These are phyloP conservation scores for Clarireedia hainanense DNA, from an alignment of 2,329 filamentous ascomycete species.

Conservation along the genomic window DNA sequence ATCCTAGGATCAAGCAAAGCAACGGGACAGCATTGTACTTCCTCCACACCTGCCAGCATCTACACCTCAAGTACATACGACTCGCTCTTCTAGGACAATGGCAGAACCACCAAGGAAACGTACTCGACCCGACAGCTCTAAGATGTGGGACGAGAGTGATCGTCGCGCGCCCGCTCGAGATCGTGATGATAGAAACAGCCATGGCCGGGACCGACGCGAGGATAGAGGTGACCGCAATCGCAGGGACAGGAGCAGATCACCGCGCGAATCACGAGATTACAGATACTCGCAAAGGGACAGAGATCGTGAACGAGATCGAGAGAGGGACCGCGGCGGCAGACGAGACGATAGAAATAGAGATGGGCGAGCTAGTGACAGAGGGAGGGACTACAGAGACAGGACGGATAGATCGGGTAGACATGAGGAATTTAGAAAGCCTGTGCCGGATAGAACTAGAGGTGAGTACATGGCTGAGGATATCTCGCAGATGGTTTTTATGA, in stretches of 20 bases:
- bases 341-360: conserved; percentile 20
- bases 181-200: conserved; percentile 32
- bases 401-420: conserved; percentile 10
- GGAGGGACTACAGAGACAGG: conserved; percentile 16
- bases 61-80: background rate
- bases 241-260: conserved; percentile 29
- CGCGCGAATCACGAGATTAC: conserved; percentile 17
- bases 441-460: conserved; percentile 8
- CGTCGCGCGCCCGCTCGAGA: conserved; percentile 27
- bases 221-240: conserved; percentile 30
- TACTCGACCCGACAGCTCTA: conserved; percentile 45
- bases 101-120: conserved; percentile 45
- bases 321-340: conserved; percentile 14
- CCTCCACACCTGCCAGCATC: no score
- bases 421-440: conserved; percentile 4
- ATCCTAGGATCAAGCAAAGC: no score
- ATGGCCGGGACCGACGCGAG: conserved; percentile 29
- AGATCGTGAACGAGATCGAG: conserved; percentile 30
- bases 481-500: conserved; percentile 5
- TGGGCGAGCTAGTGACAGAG: conserved; percentile 16
- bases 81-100: conserved; percentile 26
- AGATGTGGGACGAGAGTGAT: conserved; percentile 50
- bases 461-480: background rate
- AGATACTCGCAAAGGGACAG: conserved; percentile 28
- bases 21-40: no score